phyloP scores from a whole-genome alignment of 2,329 filamentous ascomycete genomes.

The Zopfia rhizophila region DNA sequence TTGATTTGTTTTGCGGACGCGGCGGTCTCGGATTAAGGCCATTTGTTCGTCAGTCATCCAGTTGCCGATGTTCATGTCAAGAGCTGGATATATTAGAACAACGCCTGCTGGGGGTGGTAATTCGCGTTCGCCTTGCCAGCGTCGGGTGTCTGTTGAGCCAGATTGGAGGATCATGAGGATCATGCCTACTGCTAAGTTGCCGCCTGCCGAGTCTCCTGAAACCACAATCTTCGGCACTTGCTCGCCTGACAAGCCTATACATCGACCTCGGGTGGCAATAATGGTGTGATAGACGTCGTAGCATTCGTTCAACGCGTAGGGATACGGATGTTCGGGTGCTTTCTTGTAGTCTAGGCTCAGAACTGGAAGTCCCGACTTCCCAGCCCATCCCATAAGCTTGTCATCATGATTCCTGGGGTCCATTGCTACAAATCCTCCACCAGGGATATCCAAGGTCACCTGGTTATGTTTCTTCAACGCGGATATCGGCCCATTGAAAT shows the following conservation, averaged over 20 bases:
- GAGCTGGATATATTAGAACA: slow-evolving; percentile 85
- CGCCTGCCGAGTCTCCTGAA: slow-evolving; percentile 83
- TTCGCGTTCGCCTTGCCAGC: slow-evolving; percentile 65
- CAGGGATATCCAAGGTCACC: slow-evolving; percentile 88
- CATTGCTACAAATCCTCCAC: slow-evolving; percentile 97
- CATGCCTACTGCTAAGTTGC: slow-evolving; percentile 81
- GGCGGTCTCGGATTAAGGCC: slow-evolving; percentile 87
- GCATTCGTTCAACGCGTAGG: slow-evolving; percentile 86
- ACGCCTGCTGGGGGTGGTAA: slow-evolving; percentile 83
- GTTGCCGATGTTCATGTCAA: slow-evolving; percentile 98
- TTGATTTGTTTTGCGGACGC: slow-evolving; percentile 79
- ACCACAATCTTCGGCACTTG: slow-evolving; percentile 74
- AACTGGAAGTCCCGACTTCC: slow-evolving; percentile 86
- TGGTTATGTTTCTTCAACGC: slow-evolving; percentile 80
- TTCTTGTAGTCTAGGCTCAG: slow-evolving; percentile 92
- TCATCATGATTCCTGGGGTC: slow-evolving; percentile 94
- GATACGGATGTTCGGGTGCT: slow-evolving; percentile 85
- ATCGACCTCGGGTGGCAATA: slow-evolving; percentile 76
- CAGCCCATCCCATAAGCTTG: slow-evolving; percentile 91
- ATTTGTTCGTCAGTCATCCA: slow-evolving; percentile 99
- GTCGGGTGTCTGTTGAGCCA: slow-evolving; percentile 65
- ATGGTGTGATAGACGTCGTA: slow-evolving; percentile 85
- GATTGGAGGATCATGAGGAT: slow-evolving; percentile 91
- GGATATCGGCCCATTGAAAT: slow-evolving; percentile 87
- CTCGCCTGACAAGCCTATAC: slow-evolving; percentile 77